Percentiles rank a stretch among this genome's conserved stretches.
Evolutionary conservation across 805 yeast genomes (phyloP).

Genomic region (Cyberlindnera euphorbiae): DNA sequence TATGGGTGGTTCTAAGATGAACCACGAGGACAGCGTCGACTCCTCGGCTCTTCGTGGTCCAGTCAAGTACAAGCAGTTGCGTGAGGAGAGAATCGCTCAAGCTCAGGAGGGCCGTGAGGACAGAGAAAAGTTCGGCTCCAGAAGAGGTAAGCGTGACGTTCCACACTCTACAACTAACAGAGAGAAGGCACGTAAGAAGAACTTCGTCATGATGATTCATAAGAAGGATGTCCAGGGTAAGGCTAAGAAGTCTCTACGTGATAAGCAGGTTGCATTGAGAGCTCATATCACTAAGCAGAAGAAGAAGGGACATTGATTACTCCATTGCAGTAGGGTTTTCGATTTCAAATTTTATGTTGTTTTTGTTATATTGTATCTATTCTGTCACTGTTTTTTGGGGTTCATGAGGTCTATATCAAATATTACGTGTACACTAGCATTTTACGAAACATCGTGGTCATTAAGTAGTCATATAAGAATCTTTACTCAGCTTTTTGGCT

Average conservation of each 20-base stretch:
- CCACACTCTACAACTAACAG: slow-evolving; percentile 89
- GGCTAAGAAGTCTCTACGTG: slow-evolving; percentile 82
- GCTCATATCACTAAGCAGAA: slow-evolving; percentile 90
- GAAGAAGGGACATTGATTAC: slow-evolving; percentile 62
- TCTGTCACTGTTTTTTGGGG: too few species aligned
- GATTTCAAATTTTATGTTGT: too few species aligned
- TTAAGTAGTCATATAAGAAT: slow-evolving; percentile 1
- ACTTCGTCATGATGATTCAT: slow-evolving; percentile 97
- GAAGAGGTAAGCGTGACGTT: slow-evolving; percentile 71
- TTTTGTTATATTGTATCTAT: too few species aligned
- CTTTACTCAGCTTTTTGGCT: slow-evolving; percentile 1
- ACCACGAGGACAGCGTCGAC: slow-evolving; percentile 83
- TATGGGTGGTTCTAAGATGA: slow-evolving; percentile 58
- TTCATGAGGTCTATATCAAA: slow-evolving; percentile 1
- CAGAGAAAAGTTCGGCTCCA: slow-evolving; percentile 85
- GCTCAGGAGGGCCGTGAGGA: slow-evolving; percentile 91
- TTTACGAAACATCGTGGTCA: slow-evolving; percentile 1
- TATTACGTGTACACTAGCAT: slow-evolving; percentile 1
- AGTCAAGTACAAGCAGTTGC: slow-evolving; percentile 67
- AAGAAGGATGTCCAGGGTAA: slow-evolving; percentile 93
- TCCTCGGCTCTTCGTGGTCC: slow-evolving; percentile 73
- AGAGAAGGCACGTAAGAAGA: slow-evolving; percentile 97
- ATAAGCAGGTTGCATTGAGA: slow-evolving; percentile 77
- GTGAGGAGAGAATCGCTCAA: slow-evolving; percentile 86
- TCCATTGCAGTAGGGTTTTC: too few species aligned